phyloP scores from a whole-genome alignment of 1,284 basidiomycete genomes.

The Macrocybe sp. region DNA sequence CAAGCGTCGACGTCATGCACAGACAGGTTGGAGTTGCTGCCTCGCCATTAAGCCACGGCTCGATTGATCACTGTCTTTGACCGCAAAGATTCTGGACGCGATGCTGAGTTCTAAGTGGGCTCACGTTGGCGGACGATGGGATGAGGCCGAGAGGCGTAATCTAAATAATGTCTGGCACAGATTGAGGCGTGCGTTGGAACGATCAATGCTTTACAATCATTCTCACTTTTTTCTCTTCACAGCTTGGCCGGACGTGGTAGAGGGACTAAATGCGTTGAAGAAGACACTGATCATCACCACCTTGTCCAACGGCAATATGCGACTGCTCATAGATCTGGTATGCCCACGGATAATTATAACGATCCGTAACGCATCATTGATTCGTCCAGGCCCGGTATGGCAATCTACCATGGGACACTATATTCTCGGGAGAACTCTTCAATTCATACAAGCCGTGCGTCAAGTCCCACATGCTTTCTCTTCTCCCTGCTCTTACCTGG shows the following conservation, averaged over 20 bases:
- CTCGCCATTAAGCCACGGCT: neutral
- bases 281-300: constrained; percentile 44
- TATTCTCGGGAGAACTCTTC: constrained; percentile 57
- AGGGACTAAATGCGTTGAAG: constrained; percentile 47
- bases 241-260: constrained; percentile 55
- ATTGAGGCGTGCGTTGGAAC: constrained; percentile 36
- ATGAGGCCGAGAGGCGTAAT: constrained; percentile 34
- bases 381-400: constrained; percentile 48
- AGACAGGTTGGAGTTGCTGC: constrained; percentile 34
- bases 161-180: constrained; percentile 53
- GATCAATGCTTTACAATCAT: neutral
- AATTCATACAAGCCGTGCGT: constrained; percentile 58
- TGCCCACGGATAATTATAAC: constrained; percentile 4
- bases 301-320: constrained; percentile 60
- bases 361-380: neutral
- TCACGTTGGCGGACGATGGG: constrained; percentile 36
- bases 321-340: constrained; percentile 58
- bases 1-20: constrained; percentile 53
- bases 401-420: constrained; percentile 55
- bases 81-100: constrained; percentile 44
- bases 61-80: too few species aligned
- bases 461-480: neutral
- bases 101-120: constrained; percentile 45
- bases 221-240: neutral
- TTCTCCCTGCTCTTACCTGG: neutral